Percentiles rank a stretch among this genome's conserved stretches.
phyloP scores from a whole-genome alignment of 164 flowering plant genomes.

The Umbilicus rupestris region DNA sequence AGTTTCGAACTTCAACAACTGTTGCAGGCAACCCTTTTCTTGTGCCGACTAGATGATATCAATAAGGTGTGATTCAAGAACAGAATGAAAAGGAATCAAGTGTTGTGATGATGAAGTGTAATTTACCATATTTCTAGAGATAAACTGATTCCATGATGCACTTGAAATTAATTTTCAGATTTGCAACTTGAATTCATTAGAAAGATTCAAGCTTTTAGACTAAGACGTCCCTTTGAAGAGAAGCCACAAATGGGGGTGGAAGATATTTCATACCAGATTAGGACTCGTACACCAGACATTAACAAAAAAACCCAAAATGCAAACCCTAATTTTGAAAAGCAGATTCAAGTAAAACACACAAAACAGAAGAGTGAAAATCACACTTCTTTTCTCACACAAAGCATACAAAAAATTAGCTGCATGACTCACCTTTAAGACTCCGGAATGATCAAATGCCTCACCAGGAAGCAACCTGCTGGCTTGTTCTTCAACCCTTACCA shows the following conservation, averaged over 20 bases:
- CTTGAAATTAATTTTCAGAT: not conserved
- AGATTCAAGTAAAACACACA: not conserved
- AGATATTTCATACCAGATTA: not conserved
- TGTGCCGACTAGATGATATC: too few species aligned
- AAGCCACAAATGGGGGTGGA: too few species aligned
- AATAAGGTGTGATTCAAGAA: too few species aligned
- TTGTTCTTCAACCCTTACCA: not conserved
- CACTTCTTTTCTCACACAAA: too few species aligned
- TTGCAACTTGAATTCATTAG: not conserved
- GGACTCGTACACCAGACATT: not conserved
- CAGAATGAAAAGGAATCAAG: too few species aligned
- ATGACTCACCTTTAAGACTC: not conserved
- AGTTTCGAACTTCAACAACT: too few species aligned
- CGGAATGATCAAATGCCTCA: not conserved
- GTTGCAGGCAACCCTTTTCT: too few species aligned
- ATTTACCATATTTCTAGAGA: too few species aligned
- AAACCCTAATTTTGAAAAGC: not conserved
- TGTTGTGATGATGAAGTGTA: too few species aligned
- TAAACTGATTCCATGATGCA: not conserved
- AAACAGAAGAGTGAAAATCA: not conserved
- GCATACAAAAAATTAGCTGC: not conserved
- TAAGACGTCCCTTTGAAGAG: not conserved
- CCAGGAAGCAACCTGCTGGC: not conserved
- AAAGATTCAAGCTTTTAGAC: not conserved
- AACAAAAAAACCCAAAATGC: not conserved